Percentiles rank a stretch among this genome's conserved stretches.
phyloP scores from a whole-genome alignment of 2,329 filamentous ascomycete species.

The Fusarium tuaranense region DNA sequence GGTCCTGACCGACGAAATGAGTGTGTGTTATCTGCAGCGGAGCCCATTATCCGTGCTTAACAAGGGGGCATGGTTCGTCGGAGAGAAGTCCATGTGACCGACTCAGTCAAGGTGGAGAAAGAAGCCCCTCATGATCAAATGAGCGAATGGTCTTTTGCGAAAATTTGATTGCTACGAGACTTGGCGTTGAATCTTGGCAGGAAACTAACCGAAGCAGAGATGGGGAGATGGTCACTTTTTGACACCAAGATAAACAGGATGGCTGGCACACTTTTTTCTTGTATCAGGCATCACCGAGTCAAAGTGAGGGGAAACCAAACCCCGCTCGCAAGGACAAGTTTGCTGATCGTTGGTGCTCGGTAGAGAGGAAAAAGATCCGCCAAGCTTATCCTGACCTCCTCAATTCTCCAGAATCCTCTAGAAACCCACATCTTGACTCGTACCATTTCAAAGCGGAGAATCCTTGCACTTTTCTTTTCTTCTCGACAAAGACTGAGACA shows the following conservation, averaged over 20 bases:
- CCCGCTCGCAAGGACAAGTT: neutral
- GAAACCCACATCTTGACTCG: neutral
- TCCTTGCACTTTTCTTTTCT: neutral
- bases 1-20: neutral
- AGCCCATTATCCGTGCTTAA: neutral
- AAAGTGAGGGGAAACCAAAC: neutral
- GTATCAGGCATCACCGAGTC: neutral
- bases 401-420: neutral
- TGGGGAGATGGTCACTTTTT: neutral
- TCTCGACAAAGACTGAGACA: neutral
- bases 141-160: neutral
- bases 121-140: neutral
- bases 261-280: neutral
- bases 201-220: neutral
- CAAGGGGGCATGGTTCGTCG: neutral
- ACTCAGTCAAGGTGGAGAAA: neutral
- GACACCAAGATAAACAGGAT: neutral
- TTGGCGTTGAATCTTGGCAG: neutral
- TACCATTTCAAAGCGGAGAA: neutral
- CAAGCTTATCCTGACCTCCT: slow-evolving; percentile 4
- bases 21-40: neutral
- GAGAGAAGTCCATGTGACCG: slow-evolving; percentile 1
- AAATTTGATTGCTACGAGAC: slow-evolving; percentile 1
- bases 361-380: neutral
- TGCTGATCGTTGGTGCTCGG: neutral